Percentiles rank a stretch among this genome's conserved stretches.
phyloP scores from a whole-genome alignment of 2,329 filamentous ascomycete genomes.

The Neurospora crassa region DNA sequence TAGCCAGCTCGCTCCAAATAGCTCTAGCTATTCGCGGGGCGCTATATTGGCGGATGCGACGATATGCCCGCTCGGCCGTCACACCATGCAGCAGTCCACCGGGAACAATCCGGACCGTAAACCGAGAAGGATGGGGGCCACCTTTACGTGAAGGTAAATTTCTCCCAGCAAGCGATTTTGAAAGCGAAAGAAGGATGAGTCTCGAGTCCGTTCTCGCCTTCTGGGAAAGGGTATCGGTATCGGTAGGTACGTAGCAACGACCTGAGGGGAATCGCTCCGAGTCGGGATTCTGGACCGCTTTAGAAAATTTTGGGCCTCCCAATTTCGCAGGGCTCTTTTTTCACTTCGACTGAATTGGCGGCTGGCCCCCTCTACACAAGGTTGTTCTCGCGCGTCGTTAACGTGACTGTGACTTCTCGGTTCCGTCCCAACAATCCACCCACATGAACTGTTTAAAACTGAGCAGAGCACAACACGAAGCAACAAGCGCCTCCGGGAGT shows the following conservation, averaged over 20 bases:
- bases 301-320: background rate
- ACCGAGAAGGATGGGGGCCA: background rate
- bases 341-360: background rate
- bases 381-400: background rate
- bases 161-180: background rate
- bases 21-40: conserved; percentile 16
- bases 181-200: background rate
- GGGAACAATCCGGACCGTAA: background rate
- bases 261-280: background rate
- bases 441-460: background rate
- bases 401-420: background rate
- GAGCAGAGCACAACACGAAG: background rate
- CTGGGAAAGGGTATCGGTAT: background rate
- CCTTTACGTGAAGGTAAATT: background rate
- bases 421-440: background rate
- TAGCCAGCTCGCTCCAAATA: conserved; percentile 3
- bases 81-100: conserved; percentile 14
- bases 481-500: background rate
- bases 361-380: background rate
- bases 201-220: background rate
- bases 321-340: background rate
- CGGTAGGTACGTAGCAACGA: background rate
- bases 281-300: background rate
- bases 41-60: conserved; percentile 16
- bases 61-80: conserved; percentile 8